Evolutionary conservation across 257 asterid species (phyloP).

Genomic region (Striga asiatica): DNA sequence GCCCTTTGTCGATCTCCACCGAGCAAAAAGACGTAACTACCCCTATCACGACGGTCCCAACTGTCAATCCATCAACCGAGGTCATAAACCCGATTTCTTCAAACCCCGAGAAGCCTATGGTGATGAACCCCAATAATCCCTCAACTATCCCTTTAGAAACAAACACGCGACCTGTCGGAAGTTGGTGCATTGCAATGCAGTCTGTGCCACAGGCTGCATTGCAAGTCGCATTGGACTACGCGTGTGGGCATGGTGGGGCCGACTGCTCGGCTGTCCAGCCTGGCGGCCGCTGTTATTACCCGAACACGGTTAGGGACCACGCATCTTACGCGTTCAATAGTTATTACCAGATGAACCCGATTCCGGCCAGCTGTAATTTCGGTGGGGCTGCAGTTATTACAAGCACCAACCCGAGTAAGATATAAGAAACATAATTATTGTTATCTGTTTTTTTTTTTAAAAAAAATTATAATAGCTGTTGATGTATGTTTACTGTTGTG

Average conservation of each 20-base stretch:
- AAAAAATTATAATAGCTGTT: not conserved
- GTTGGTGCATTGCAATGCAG: not conserved
- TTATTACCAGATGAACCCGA: not conserved
- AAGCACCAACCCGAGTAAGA: conserved; percentile 66
- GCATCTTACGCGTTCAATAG: not conserved
- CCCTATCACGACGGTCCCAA: not conserved
- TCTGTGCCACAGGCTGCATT: conserved; percentile 19
- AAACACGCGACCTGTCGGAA: not conserved
- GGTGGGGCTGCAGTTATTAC: conserved; percentile 56
- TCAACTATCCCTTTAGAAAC: not conserved
- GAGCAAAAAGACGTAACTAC: not conserved
- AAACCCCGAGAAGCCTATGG: not conserved
- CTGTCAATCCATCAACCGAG: not conserved
- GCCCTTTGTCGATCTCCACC: not conserved
- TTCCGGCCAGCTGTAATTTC: conserved; percentile 34
- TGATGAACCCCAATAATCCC: not conserved
- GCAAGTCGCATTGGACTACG: conserved; percentile 63
- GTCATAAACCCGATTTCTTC: not conserved
- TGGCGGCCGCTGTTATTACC: conserved; percentile 12
- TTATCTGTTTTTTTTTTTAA: not conserved
- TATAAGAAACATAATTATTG: not conserved
- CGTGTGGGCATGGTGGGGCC: conserved; percentile 60
- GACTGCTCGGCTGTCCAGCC: conserved; percentile 57
- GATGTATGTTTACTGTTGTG: conserved; percentile 3
- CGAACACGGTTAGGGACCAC: not conserved